These are phyloP conservation scores for Cercospora sp. DNA, from an alignment of 2,329 filamentous ascomycete genomes.

Conservation along the genomic window DNA sequence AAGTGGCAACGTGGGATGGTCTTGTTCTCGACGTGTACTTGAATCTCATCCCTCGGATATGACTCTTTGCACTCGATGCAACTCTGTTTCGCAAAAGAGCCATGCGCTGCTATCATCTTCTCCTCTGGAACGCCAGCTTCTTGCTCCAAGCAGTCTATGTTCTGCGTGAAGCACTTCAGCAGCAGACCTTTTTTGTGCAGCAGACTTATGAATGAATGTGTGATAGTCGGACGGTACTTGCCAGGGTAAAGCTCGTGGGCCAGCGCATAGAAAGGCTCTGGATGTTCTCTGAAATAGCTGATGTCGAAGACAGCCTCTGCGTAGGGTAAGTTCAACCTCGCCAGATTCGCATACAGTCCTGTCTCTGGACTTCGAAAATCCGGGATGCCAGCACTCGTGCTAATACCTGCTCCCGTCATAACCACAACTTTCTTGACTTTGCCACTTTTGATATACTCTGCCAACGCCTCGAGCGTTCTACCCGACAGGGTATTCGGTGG, in stretches of 20 bases:
- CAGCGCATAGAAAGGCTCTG: conserved; percentile 86
- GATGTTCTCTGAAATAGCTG: conserved; percentile 78
- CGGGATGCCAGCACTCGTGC: conserved; percentile 72
- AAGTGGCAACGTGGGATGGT: conserved; percentile 69
- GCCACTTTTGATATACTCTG: conserved; percentile 74
- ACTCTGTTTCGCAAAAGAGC: conserved; percentile 85
- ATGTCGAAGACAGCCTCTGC: conserved; percentile 96
- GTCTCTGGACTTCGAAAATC: conserved; percentile 94
- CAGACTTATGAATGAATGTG: conserved; percentile 83
- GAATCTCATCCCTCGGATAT: conserved; percentile 75
- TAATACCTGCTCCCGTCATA: conserved; percentile 88
- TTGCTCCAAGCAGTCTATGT: conserved; percentile 93
- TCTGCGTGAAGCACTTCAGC: conserved; percentile 90
- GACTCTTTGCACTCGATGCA: conserved; percentile 82
- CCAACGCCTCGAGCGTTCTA: conserved; percentile 71
- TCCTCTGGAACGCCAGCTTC: conserved; percentile 78
- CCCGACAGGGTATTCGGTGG: conserved; percentile 65
- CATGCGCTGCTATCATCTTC: conserved; percentile 88
- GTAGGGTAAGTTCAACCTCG: conserved; percentile 78
- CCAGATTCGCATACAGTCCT: conserved; percentile 89
- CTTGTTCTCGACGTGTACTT: conserved; percentile 63
- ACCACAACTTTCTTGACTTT: conserved; percentile 72
- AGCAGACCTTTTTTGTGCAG: conserved; percentile 77
- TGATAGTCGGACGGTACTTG: conserved; percentile 81
- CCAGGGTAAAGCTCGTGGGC: conserved; percentile 92